phyloP scores from a whole-genome alignment of 2,329 filamentous ascomycete genomes.

The Cordyceps cicadae region DNA sequence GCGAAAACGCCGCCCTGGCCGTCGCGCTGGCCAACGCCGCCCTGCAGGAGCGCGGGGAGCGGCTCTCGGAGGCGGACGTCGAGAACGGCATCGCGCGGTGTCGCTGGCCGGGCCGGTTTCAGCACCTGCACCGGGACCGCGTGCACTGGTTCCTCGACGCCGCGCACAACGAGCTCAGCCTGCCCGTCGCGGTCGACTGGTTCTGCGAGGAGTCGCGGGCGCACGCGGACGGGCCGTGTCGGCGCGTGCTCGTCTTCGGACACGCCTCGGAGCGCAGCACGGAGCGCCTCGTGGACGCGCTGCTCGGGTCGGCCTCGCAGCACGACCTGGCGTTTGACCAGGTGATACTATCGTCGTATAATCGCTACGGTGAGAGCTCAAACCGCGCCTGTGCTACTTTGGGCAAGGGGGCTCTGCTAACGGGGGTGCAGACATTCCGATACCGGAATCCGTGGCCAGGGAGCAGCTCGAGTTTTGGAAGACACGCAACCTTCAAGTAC shows the following conservation, averaged over 20 bases:
- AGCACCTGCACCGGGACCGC: not conserved
- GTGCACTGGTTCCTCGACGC: constrained; percentile 6
- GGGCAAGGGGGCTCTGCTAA: not conserved
- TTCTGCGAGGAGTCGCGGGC: not conserved
- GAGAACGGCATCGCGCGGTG: not conserved
- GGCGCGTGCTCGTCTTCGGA: not conserved
- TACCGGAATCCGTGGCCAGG: not conserved
- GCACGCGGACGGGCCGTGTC: not conserved
- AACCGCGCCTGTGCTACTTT: no score
- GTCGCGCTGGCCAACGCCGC: not conserved
- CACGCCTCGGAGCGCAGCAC: constrained; percentile 4
- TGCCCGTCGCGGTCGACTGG: not conserved
- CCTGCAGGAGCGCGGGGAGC: not conserved
- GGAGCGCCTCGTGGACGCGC: not conserved
- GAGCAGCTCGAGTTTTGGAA: not conserved
- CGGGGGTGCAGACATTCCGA: not conserved
- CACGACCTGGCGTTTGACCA: not conserved
- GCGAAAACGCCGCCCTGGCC: constrained; percentile 11
- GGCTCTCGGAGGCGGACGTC: not conserved
- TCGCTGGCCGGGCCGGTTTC: constrained; percentile 6
- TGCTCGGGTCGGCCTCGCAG: not conserved
- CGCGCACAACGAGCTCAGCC: constrained; percentile 6
- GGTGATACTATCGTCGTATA: not conserved
- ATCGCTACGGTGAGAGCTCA: not conserved
- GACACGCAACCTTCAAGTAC: not conserved